Base-by-base conservation (phyloP, 495 filamentous ascomycete genomes). In the Neurospora hispaniola region DNA sequence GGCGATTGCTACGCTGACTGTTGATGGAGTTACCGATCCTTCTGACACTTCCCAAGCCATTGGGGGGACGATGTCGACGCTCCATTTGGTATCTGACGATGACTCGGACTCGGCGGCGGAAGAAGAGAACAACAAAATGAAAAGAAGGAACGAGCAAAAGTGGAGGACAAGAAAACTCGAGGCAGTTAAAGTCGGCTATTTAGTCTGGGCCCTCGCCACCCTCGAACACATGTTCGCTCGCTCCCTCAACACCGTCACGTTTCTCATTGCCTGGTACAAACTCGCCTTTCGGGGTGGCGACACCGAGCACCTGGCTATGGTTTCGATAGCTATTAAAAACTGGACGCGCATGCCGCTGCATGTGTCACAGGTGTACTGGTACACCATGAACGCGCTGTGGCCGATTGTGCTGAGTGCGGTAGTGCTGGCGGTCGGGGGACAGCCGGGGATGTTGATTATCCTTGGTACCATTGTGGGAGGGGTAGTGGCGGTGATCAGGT, bases 221-320 rank as follows among this genome's bases (percentile, higher is more conserved):
- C 59, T 74, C 2, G 79, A 80, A 35, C 77, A 76, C 71, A 71
- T 74, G 9, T 76, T 80, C n/a, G 14, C 71, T 2, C 73, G 74
- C 42, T 41, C 43, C 3, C 68, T 75, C 42, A 70, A 73, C 43
- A 73, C 74, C 3, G 39, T 72, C 12, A 74, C 79, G 7, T 76
- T 76, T 10, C 3, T 72, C 2, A 14, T 75, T 20, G 79, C 78
- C 27, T 73, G 43, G 20, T 73, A 62, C 41, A 77, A 72, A 62
- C 59, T 78, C 4, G 9, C 72, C 3, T 38, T 69, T 3, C 5
- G 42, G 4, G 78, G 74, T 0, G 72, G 42, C 7, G 74, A 74
- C 38, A 68, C 69, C 3, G 76, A 73, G 35, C 68, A 72, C 41
- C 4, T 70, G 4, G 76, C 71, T 14, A 69, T 77, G 16, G 35